Base-by-base conservation (phyloP, 2,329 filamentous ascomycete species). In the Plenodomus lindquistii region DNA sequence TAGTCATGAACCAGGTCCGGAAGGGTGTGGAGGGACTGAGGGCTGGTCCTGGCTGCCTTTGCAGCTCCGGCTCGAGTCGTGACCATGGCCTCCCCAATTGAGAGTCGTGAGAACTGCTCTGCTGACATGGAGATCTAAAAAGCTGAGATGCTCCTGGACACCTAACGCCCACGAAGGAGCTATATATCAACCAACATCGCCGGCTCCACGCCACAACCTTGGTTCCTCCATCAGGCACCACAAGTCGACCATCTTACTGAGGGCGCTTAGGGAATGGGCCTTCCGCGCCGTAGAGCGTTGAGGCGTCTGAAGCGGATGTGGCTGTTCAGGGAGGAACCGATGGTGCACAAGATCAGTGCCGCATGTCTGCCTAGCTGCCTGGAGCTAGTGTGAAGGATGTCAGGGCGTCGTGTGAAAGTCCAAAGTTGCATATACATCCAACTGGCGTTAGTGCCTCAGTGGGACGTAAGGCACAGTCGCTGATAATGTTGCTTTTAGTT, bases 1-100 rank as follows among this genome's bases (percentile, higher is more conserved):
- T 59, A 53, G 17, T 65, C 54, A 22, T 63, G 59, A 15, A 58
- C 60, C 16, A 59, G 55, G 6, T 60, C 43, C 27, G 27, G 27
- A 15, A 31, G 27, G 11, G 6, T 31, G 17, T 52, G 50, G 9
- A 55, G 56, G 15, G 55, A 48, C 40, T 50, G 46, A 51, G 51
- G 40, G 40, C 50, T 57, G 49, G 55, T 42, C 46, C 52, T 60
- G 49, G 57, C 54, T 55, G 59, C 64, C 54, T 57, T 66, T 51
- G 64, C 66, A 44, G 68, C 66, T 41, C 63, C 57, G 52, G 68
- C 63, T 54, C 68, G 65, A 63, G 69, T 71, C 40, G 64, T 72
- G 52, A 72, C 68, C 69, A 72, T 72, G 19, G 54, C 57, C 53
- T 69, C 67, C 51, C 59, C 60, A n/a, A 72, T 56, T 49, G 67